Evolutionary conservation across 345 rosid species (phyloP).

Genomic region (Sonneratia alba): DNA sequence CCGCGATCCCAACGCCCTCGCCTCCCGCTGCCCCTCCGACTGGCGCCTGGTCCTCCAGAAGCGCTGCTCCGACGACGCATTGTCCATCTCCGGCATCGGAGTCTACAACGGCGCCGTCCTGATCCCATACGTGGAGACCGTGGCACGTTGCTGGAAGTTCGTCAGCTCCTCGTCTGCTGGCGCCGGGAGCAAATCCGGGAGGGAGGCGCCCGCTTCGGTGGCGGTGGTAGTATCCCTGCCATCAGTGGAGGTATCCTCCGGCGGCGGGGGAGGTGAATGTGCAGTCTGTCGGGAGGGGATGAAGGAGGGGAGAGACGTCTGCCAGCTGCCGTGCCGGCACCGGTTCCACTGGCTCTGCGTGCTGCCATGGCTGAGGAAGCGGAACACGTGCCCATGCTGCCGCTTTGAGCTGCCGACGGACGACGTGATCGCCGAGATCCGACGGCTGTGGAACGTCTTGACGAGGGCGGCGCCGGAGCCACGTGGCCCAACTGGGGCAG

Average conservation of each 20-base stretch:
- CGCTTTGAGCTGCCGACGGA: conserved; percentile 81
- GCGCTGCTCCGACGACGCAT: conserved; percentile 20
- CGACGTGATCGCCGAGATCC: conserved; percentile 66
- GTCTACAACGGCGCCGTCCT: conserved; percentile 45
- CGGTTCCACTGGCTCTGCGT: conserved; percentile 85
- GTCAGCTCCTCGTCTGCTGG: conserved; percentile 23
- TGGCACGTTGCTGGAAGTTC: conserved; percentile 56
- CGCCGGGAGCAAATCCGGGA: conserved; percentile 26
- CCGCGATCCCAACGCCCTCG: conserved; percentile 42
- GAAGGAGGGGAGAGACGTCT: conserved; percentile 64
- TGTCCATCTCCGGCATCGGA: conserved; percentile 35
- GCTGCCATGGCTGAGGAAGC: conserved; percentile 71
- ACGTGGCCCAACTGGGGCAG: not conserved
- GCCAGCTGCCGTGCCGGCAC: conserved; percentile 85
- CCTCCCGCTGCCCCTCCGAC: conserved; percentile 23
- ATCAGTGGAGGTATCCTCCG: conserved; percentile 33
- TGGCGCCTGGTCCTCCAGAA: conserved; percentile 47
- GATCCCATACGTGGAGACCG: conserved; percentile 51
- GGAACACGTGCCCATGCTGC: conserved; percentile 87
- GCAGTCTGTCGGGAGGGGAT: conserved; percentile 80
- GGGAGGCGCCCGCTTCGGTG: conserved; percentile 45
- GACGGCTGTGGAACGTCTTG: conserved; percentile 67
- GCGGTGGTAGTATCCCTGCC: conserved; percentile 59
- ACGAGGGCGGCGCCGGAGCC: conserved; percentile 11
- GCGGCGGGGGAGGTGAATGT: conserved; percentile 38